Evolutionary conservation across 495 filamentous ascomycete species (phyloP), one percentile per base, ranked within the genome.

Genomic region (Elasticomyces elasticus): DNA sequence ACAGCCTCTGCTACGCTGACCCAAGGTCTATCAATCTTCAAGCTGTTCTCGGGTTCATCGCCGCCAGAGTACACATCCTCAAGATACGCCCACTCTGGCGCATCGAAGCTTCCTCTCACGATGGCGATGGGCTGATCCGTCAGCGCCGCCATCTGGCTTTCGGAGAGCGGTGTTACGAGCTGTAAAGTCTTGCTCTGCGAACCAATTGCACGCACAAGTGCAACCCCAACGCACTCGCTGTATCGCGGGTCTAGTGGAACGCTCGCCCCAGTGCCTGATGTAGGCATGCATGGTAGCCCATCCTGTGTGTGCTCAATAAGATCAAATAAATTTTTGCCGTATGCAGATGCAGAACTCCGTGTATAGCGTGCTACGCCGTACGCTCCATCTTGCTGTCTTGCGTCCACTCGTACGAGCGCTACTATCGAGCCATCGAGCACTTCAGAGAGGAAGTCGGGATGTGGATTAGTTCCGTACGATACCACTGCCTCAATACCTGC

Each of bases 401-500:
- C 70, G 58, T 81, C 77, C 25, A 81, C 57, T 1, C 71, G 71
- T 0, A 82, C 75, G 1, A 85, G 61, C 1, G 72, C 79, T 4
- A 84, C 80, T 30, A 83, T 56, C 24, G 75, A 68, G 6, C 80
- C 81, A 25, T 84, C 75, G 6, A 85, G 61, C 10, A 77, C 72
- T 26, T 76, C 74, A 12, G 61, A 54, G 15, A 83, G 64, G 40
- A 76, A 69, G 3, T 74, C 70, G 0, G 74, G 70, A 28, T 64
- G 52, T 20, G 75, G 69, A 22, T 67, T 66, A 12, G 79, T 75
- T 53, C 79, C 72, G 62, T 79, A 65, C 1, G 79, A 66, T 67
- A 76, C 70, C 33, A 83, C 59, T 4, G 72, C 79, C 20, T 69
- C 58, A 43, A 84, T 73, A 2, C 73, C 77, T 49, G 73, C 72